Conservation (phyloP, 2,329 filamentous ascomycete species). For the Colletotrichum tropicicola region DNA sequence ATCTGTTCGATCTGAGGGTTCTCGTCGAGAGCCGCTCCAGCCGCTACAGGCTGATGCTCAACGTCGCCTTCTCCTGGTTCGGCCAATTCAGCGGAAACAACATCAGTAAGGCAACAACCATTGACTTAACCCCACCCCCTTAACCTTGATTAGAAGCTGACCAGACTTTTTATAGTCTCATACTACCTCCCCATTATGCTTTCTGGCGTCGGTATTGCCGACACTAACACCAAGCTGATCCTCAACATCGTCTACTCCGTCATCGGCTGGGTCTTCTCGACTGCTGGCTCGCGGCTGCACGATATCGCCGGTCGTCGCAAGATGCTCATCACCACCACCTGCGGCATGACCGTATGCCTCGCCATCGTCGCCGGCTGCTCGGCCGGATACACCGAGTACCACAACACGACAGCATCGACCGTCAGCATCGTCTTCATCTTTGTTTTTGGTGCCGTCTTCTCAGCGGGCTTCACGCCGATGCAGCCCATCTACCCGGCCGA, state of each 20-base stretch:
- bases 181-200: conserved; percentile 52
- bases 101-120: conserved; percentile 33
- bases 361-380: conserved; percentile 47
- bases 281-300: conserved; percentile 46
- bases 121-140: background rate
- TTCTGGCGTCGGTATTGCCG: conserved; percentile 48
- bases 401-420: conserved; percentile 42
- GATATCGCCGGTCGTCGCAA: conserved; percentile 50
- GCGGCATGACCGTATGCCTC: conserved; percentile 46
- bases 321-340: conserved; percentile 46
- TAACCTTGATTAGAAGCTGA: conserved; percentile 19
- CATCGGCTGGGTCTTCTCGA: conserved; percentile 47
- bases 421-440: conserved; percentile 49
- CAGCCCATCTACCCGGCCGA: conserved; percentile 48
- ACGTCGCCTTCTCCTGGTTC: conserved; percentile 50
- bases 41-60: conserved; percentile 47
- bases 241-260: conserved; percentile 50
- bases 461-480: conserved; percentile 45
- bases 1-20: conserved; percentile 46
- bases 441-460: conserved; percentile 46
- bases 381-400: conserved; percentile 43
- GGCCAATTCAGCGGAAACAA: conserved; percentile 44
- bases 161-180: conserved; percentile 28
- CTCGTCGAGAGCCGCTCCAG: conserved; percentile 45
- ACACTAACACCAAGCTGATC: conserved; percentile 47